Evolutionary conservation across 1,284 basidiomycete genomes (phyloP).

Genomic region (Malassezia nana): DNA sequence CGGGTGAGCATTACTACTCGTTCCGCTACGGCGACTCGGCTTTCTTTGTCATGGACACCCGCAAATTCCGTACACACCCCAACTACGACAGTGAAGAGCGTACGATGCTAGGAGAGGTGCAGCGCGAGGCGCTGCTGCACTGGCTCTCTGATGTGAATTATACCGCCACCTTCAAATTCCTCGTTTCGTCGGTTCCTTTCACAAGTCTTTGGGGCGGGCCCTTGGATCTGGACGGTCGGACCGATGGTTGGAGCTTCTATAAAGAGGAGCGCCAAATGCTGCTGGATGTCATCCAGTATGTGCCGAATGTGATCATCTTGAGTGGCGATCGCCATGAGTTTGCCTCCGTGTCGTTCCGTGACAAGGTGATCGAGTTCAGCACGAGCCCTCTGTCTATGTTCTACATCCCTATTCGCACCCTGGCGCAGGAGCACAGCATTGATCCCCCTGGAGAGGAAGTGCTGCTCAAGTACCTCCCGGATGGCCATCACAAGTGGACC

Average conservation of each 20-base stretch:
- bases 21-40: slow-evolving; percentile 39
- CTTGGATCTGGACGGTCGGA: slow-evolving; percentile 54
- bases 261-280: slow-evolving; percentile 55
- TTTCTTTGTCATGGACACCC: slow-evolving; percentile 71
- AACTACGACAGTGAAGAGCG: slow-evolving; percentile 50
- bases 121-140: slow-evolving; percentile 58
- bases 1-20: slow-evolving; percentile 56
- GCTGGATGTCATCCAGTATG: slow-evolving; percentile 50
- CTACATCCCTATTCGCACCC: slow-evolving; percentile 45
- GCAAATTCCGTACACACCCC: slow-evolving; percentile 57
- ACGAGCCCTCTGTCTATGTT: slow-evolving; percentile 59
- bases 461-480: slow-evolving; percentile 55
- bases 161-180: slow-evolving; percentile 70
- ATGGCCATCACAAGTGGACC: slow-evolving; percentile 52
- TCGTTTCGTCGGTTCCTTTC: slow-evolving; percentile 67
- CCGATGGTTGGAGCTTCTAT: slow-evolving; percentile 63
- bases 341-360: slow-evolving; percentile 52
- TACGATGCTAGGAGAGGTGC: slow-evolving; percentile 65
- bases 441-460: slow-evolving; percentile 56
- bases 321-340: slow-evolving; percentile 65
- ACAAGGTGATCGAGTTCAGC: slow-evolving; percentile 55
- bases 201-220: slow-evolving; percentile 62
- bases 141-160: slow-evolving; percentile 62
- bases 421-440: slow-evolving; percentile 48
- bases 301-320: slow-evolving; percentile 62